Percentiles rank a stretch among this genome's conserved stretches.
Conservation (phyloP, 2,329 filamentous ascomycete species). For the Aspergillus calidoustus region DNA sequence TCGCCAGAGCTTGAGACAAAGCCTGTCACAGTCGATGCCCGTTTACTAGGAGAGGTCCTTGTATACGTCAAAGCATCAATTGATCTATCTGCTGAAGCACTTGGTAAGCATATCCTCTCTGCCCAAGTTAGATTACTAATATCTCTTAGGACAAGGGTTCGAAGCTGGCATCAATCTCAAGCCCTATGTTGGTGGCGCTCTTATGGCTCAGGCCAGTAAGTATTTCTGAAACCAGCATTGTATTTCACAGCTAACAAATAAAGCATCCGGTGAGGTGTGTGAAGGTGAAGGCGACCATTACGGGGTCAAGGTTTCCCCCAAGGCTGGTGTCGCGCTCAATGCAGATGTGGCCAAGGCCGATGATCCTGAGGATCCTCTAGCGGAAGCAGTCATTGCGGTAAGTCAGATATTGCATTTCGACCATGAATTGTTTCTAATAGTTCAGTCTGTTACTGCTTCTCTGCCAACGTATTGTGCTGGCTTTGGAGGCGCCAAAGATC, state of each 20-base stretch:
- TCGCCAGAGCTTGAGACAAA: constrained; percentile 18
- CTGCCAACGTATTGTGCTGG: constrained; percentile 1
- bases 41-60: constrained; percentile 19
- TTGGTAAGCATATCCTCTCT: constrained; percentile 18
- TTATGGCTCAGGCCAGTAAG: constrained; percentile 23
- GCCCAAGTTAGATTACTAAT: constrained; percentile 1
- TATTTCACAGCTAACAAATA: constrained; percentile 9
- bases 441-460: constrained; percentile 5
- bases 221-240: not conserved
- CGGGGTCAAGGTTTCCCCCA: constrained; percentile 11
- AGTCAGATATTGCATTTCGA: not conserved
- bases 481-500: not conserved
- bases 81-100: constrained; percentile 16
- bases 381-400: constrained; percentile 6
- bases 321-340: constrained; percentile 4
- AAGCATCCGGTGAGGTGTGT: constrained; percentile 20
- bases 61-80: constrained; percentile 23
- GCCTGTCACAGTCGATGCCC: constrained; percentile 23
- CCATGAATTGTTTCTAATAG: not conserved
- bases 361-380: constrained; percentile 9
- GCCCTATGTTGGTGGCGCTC: constrained; percentile 20
- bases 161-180: constrained; percentile 25
- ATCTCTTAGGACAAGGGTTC: constrained; percentile 21
- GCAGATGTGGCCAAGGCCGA: constrained; percentile 2
- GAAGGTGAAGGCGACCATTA: constrained; percentile 6